Evolutionary conservation across 140 eudicot species (phyloP).

Genomic region (Ambrosia hybrid): DNA sequence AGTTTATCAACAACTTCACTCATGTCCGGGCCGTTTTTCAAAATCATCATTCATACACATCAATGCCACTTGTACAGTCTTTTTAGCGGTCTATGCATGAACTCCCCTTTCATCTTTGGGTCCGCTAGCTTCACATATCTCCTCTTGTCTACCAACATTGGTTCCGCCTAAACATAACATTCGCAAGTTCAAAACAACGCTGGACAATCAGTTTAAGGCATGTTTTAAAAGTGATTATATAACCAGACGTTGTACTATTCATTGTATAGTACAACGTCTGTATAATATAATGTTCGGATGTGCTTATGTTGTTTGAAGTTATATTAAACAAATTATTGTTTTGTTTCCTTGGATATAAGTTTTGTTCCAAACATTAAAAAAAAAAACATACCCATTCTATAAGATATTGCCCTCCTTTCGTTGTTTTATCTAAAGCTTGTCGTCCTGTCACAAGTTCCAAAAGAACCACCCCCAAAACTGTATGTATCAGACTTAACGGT

Average conservation of each 20-base stretch:
- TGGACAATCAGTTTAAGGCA: no score
- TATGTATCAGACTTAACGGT: conserved; percentile 57
- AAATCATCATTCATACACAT: conserved; percentile 50
- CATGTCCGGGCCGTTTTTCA: conserved; percentile 54
- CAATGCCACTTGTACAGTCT: conserved; percentile 50
- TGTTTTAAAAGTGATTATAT: no score
- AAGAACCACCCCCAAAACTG: conserved; percentile 73
- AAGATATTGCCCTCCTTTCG: conserved; percentile 41
- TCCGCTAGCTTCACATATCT: conserved; percentile 57
- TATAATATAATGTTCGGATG: not conserved
- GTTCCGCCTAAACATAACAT: conserved; percentile 46
- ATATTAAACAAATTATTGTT: no score
- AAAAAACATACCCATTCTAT: conserved; percentile 51
- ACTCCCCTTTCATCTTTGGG: conserved; percentile 58
- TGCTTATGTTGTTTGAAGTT: not conserved
- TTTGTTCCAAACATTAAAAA: no score
- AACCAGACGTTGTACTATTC: no score
- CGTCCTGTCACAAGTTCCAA: conserved; percentile 68
- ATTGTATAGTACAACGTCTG: no score
- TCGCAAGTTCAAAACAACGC: not conserved
- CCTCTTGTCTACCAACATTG: conserved; percentile 44
- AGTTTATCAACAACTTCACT: conserved; percentile 53
- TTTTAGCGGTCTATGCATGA: conserved; percentile 28
- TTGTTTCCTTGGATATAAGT: no score
- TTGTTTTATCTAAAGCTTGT: conserved; percentile 42